Conservation (phyloP, 805 yeast genomes). For the Metschnikowia noctiluminum region DNA sequence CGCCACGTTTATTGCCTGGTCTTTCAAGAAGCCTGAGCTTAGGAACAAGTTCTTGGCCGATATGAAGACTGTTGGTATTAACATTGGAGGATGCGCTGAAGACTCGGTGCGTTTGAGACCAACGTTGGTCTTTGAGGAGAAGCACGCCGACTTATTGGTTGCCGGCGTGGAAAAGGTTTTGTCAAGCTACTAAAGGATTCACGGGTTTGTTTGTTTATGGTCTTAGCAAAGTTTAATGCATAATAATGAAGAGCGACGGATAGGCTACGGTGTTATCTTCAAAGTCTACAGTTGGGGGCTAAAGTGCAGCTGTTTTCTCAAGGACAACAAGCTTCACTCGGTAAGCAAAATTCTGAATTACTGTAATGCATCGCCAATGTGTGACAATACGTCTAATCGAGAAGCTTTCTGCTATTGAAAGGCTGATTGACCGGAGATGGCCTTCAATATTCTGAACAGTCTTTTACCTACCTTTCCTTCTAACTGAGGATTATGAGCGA, state of each 20-base stretch:
- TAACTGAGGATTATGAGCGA: no score
- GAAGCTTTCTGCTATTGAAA: no score
- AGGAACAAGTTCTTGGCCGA: constrained; percentile 62
- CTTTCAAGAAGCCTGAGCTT: constrained; percentile 47
- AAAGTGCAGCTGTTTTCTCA: neutral
- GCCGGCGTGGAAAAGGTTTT: constrained; percentile 38
- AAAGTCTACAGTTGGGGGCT: neutral
- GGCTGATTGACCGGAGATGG: no score
- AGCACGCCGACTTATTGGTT: constrained; percentile 70
- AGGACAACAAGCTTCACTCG: no score
- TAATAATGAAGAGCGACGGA: neutral
- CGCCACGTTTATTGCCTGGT: constrained; percentile 85
- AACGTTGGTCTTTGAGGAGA: constrained; percentile 69
- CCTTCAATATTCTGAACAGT: no score
- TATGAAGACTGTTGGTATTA: constrained; percentile 64
- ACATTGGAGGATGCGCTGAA: constrained; percentile 84
- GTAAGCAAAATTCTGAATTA: no score
- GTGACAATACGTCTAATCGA: no score
- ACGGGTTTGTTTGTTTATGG: neutral
- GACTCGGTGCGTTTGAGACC: constrained; percentile 80
- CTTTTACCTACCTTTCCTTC: no score
- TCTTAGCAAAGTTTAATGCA: neutral
- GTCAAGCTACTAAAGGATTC: constrained; percentile 26
- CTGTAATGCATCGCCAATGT: no score
- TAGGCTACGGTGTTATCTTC: neutral